Conservation (phyloP, 139 green algal species). For the Micractinium sp. region DNA sequence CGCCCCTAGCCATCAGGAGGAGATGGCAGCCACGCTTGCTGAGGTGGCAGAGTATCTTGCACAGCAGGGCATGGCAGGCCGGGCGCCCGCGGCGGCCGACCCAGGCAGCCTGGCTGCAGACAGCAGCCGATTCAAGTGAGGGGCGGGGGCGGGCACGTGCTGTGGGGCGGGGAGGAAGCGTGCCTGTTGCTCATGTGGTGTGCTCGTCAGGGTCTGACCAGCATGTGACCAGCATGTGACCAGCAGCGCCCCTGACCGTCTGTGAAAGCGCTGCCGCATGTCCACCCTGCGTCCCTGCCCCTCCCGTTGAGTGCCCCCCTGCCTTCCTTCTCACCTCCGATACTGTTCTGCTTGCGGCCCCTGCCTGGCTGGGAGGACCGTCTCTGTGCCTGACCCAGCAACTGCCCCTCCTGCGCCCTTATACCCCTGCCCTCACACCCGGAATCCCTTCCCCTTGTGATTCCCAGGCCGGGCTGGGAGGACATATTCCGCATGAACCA, state of each 20-base stretch:
- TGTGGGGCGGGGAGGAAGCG: no score
- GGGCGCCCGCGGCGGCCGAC: constrained; percentile 1
- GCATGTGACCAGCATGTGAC: no score
- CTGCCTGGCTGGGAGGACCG: constrained; percentile 94
- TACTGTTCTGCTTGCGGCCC: no score
- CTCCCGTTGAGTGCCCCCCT: neutral
- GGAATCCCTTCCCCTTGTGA: neutral
- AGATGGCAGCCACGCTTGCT: constrained; percentile 48
- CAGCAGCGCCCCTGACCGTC: no score
- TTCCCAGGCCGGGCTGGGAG: constrained; percentile 92
- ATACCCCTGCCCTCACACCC: neutral
- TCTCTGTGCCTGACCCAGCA: constrained; percentile 79
- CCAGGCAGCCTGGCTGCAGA: constrained; percentile 37
- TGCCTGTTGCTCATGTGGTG: no score
- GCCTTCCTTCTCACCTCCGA: neutral
- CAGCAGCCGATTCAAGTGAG: constrained; percentile 54
- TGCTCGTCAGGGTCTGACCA: no score
- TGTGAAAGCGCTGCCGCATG: no score
- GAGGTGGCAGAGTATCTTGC: constrained; percentile 80
- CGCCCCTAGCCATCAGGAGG: constrained; percentile 18
- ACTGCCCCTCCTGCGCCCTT: no score
- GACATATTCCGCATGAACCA: constrained; percentile 99
- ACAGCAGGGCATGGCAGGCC: constrained; percentile 23
- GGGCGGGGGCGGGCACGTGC: neutral
- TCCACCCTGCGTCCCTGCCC: no score